Base-by-base conservation (phyloP, 495 filamentous ascomycete genomes). In the Xylaria bambusicola region DNA sequence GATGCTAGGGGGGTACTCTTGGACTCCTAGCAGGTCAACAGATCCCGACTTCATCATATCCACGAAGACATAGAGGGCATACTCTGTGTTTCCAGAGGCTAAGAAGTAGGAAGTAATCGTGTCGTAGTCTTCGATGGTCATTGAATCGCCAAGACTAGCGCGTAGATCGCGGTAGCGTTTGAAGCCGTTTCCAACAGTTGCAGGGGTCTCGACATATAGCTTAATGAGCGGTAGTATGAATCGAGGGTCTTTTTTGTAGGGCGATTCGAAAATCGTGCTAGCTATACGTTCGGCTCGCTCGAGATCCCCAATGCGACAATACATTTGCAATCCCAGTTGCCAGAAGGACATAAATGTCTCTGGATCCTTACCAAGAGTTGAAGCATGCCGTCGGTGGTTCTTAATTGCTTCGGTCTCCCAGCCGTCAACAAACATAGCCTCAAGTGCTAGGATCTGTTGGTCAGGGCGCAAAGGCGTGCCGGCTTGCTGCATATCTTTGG, bases 1-100 rank as follows among this genome's bases (percentile, higher is more conserved):
- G 49, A 89, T 83, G 24, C 73, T 74, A 8, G 81, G 74, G 6
- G 89, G 88, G 18, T 91, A 66, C 40, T 63, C 64, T 64, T 78
- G 65, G 74, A 74, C 68, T 20, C 70, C 71, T 23, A 63, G 64
- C 24, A 77, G 60, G 48, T 80, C 72, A 48, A 80, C 49, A 21
- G 80, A 71, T 1, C 81, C 81, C 0, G 82, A 84, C 41, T 88
- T 83, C 88, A 92, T 91, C 89, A 92, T 90, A 68, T 93, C 90
- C 52, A 87, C 88, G 75, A 93, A 93, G 1, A 86, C 82, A 44
- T 86, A 83, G 54, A 92, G 77, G 1, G 85, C 89, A 33, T 86
- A 74, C 64, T 90, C 84, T 10, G 81, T 73, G 45, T 79, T 71
- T 47, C 82, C 80, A 7, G 81, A 77, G 5, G 80, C 75, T 8